Evolutionary conservation across 495 filamentous ascomycete species (phyloP), one percentile per base, ranked within the genome.

Genomic region (Beverwykella pulmonaria): DNA sequence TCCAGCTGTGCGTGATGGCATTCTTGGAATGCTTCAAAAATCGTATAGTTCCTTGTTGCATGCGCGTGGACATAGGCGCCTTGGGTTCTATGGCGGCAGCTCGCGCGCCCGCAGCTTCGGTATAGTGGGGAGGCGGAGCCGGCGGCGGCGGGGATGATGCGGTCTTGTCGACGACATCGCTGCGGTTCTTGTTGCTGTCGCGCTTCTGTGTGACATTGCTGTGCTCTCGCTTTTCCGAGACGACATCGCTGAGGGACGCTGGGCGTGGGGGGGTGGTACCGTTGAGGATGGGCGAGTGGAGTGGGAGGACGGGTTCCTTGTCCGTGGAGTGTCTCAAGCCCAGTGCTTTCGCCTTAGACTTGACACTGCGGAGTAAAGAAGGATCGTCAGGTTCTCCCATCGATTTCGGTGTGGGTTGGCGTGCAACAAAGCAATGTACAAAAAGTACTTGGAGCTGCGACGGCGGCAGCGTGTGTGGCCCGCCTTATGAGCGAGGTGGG

Each of bases 311-410:
- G 29, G 55, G 55, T 29, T 65, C 65, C 17, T 52, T 62, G 22
- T 46, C 9, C 22, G 47, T 59, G 29, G 52, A 26, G 34, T 58
- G 59, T 68, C 65, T 53, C 60, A 67, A 72, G 70, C 53, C 67
- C 29, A 70, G 62, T 54, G 61, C 67, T 55, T 64, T 66, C 46
- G 67, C 67, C 61, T 55, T 66, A 41, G 70, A 72, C 62, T 70
- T 63, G 59, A 72, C 53, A 70, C 70, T 63, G 62, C 46, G 67
- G 36, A 59, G 52, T 58, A 68, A 65, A 63, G 54, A 62, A 59
- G 63, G 62, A 39, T 72, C 67, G 68, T 69, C 69, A 63, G 69
- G 26, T 65, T 70, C 59, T 72, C 70, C 70, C 70, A 72, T 72
- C 70, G 70, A 67, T 63, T 50, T 50, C 8, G 20, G 48, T 3